Evolutionary conservation across 2,329 filamentous ascomycete genomes (phyloP).

Genomic region (Monosporascus ibericus): DNA sequence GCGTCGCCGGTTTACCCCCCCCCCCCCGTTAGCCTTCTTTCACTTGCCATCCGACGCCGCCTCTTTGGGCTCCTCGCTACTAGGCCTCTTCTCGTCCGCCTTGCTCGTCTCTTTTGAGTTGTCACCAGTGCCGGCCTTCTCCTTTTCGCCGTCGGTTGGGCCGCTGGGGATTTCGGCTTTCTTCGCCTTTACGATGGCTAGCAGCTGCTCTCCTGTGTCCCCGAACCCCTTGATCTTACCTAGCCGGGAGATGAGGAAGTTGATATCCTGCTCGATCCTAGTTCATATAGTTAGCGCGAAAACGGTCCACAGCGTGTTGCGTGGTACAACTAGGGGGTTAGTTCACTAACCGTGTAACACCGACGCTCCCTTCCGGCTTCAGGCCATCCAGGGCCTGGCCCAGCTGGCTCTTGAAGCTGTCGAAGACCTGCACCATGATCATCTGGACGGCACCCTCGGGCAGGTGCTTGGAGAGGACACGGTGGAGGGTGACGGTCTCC

Average conservation of each 20-base stretch:
- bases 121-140: not conserved
- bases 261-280: conserved; percentile 72
- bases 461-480: conserved; percentile 76
- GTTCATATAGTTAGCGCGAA: conserved; percentile 2
- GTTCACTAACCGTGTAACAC: conserved; percentile 61
- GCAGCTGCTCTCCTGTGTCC: conserved; percentile 64
- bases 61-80: not conserved
- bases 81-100: not conserved
- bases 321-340: not conserved
- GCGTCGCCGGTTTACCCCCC: too few species aligned
- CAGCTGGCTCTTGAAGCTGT: conserved; percentile 74
- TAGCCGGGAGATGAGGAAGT: conserved; percentile 65
- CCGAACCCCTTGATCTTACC: conserved; percentile 74
- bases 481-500: conserved; percentile 78
- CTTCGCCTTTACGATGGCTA: conserved; percentile 59
- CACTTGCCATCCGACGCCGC: not conserved
- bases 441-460: conserved; percentile 68
- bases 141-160: conserved; percentile 4
- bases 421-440: conserved; percentile 84
- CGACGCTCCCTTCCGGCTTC: conserved; percentile 57
- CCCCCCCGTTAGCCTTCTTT: not conserved
- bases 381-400: conserved; percentile 63
- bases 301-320: not conserved
- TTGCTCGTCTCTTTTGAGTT: not conserved
- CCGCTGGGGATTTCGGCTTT: conserved; percentile 18